These are phyloP conservation scores for Ceratocystis alfenasii DNA, from an alignment of 2,329 filamentous ascomycete species.

Conservation along the genomic window DNA sequence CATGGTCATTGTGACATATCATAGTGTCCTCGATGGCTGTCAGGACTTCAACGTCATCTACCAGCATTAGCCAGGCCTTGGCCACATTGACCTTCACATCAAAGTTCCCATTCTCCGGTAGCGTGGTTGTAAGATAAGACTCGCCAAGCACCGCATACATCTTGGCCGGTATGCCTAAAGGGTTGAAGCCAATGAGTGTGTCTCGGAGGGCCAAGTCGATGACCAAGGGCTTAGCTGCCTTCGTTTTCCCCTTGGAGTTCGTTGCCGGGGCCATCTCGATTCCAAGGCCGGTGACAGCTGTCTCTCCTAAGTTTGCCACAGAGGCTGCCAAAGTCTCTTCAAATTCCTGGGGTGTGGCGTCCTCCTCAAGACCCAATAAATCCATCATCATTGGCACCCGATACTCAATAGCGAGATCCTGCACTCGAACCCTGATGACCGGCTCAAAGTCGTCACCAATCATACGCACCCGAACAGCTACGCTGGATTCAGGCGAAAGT, in stretches of 20 bases:
- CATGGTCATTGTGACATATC: constrained; percentile 10
- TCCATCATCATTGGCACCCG: constrained; percentile 73
- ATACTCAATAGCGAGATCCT: constrained; percentile 79
- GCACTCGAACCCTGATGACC: constrained; percentile 73
- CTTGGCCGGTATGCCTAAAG: constrained; percentile 62
- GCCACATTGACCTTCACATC: constrained; percentile 56
- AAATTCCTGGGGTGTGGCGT: constrained; percentile 58
- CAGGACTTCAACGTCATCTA: constrained; percentile 50
- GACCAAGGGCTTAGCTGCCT: constrained; percentile 43
- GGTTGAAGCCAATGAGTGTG: constrained; percentile 75
- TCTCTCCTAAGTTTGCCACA: constrained; percentile 61
- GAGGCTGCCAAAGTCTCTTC: constrained; percentile 67
- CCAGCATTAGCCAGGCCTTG: constrained; percentile 71
- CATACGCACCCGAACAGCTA: constrained; percentile 73
- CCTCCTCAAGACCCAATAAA: constrained; percentile 56
- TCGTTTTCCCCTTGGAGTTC: constrained; percentile 23
- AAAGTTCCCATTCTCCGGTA: constrained; percentile 54
- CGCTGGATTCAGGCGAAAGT: constrained; percentile 27
- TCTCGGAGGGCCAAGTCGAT: constrained; percentile 68
- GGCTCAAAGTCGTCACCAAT: constrained; percentile 93
- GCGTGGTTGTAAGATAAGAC: constrained; percentile 54
- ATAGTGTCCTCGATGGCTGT: constrained; percentile 27
- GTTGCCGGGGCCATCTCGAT: constrained; percentile 19
- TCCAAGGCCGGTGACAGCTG: constrained; percentile 38
- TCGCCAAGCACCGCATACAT: constrained; percentile 68